Percentiles rank a stretch among this genome's conserved stretches.
phyloP scores from a whole-genome alignment of 306 rosid species.

The Pyrus communis region DNA sequence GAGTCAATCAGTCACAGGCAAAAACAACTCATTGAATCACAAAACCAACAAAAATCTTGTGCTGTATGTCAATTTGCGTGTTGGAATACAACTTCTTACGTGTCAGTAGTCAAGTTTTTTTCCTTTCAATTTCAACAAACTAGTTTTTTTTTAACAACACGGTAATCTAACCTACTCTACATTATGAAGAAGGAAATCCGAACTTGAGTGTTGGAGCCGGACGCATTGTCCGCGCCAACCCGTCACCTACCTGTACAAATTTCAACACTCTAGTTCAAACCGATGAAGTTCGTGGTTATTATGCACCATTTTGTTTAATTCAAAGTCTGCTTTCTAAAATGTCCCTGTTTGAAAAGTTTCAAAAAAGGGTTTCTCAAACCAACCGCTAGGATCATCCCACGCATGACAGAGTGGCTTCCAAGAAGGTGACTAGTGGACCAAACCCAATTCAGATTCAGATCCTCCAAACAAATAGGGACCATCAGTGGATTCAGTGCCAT shows the following conservation, averaged over 20 bases:
- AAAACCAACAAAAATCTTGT: no score
- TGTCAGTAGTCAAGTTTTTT: no score
- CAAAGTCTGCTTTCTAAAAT: background rate
- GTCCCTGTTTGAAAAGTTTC: background rate
- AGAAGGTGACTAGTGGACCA: constrained; percentile 17
- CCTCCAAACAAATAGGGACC: constrained; percentile 20
- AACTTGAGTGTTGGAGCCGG: no score
- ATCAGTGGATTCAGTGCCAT: background rate
- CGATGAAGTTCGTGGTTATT: background rate
- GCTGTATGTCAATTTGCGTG: no score
- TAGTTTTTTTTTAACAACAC: no score
- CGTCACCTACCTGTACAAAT: background rate
- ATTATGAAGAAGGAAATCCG: no score
- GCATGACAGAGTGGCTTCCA: background rate
- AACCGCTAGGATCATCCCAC: constrained; percentile 4
- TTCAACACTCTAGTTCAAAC: background rate
- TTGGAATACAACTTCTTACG: no score
- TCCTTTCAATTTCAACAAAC: no score
- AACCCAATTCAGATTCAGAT: constrained; percentile 30
- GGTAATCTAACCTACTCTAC: no score
- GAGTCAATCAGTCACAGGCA: background rate
- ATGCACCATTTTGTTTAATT: background rate
- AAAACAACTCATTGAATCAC: no score
- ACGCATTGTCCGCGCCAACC: background rate
- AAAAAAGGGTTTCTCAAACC: background rate